phyloP scores from a whole-genome alignment of 2,329 filamentous ascomycete genomes.

The Stachybotrys chlorohalonatus region DNA sequence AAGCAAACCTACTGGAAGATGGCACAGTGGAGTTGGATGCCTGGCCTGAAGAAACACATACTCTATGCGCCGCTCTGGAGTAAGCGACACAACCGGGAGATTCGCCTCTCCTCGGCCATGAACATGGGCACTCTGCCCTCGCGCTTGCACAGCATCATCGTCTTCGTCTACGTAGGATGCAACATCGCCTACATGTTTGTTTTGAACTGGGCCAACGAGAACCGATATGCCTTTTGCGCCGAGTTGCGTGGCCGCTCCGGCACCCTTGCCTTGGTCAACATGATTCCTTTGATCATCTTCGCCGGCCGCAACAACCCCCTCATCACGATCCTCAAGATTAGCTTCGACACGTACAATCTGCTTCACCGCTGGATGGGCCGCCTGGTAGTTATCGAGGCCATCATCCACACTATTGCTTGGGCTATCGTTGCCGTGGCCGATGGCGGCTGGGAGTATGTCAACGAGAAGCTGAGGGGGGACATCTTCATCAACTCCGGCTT shows the following conservation, averaged over 20 bases:
- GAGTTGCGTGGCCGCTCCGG: conserved; percentile 82
- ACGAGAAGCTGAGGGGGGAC: conserved; percentile 42
- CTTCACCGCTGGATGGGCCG: conserved; percentile 66
- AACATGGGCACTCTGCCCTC: conserved; percentile 57
- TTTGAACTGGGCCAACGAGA: conserved; percentile 48
- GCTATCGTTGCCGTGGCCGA: conserved; percentile 60
- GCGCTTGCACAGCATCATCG: conserved; percentile 50
- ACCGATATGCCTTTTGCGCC: conserved; percentile 59
- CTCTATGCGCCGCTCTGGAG: conserved; percentile 52
- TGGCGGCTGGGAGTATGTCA: conserved; percentile 52
- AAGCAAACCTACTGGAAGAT: conserved; percentile 51
- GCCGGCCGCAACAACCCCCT: conserved; percentile 90
- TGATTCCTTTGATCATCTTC: conserved; percentile 83
- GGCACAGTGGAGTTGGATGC: conserved; percentile 52
- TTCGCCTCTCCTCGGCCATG: conserved; percentile 50
- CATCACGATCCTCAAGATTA: conserved; percentile 72
- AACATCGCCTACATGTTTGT: conserved; percentile 55
- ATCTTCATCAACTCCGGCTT: conserved; percentile 59
- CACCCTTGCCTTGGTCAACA: conserved; percentile 75
- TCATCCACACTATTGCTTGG: conserved; percentile 68
- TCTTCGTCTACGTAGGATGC: conserved; percentile 47
- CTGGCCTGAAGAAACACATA: conserved; percentile 51
- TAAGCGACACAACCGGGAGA: conserved; percentile 60
- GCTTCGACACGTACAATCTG: conserved; percentile 92
- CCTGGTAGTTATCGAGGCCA: conserved; percentile 57